These are phyloP conservation scores for Eucalyptus polybractea DNA, from an alignment of 345 rosid genomes.

Conservation along the genomic window DNA sequence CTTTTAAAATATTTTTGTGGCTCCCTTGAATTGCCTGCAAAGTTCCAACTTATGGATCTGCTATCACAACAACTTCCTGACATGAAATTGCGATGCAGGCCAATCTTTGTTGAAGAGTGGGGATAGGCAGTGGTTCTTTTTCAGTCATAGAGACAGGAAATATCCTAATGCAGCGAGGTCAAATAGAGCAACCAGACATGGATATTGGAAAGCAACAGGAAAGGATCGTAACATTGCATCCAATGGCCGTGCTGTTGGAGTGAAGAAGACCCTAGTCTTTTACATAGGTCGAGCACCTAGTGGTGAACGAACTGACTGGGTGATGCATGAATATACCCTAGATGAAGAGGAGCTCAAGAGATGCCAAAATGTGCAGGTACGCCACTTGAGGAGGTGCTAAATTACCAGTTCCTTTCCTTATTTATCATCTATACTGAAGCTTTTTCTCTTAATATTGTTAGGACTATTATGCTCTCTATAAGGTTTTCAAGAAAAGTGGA, in stretches of 20 bases:
- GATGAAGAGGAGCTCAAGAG: constrained; percentile 68
- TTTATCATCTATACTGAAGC: background rate
- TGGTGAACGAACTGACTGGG: constrained; percentile 90
- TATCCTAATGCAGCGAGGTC: constrained; percentile 90
- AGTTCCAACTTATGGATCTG: background rate
- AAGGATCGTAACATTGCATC: constrained; percentile 52
- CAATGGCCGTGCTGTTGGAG: constrained; percentile 48
- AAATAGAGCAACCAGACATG: constrained; percentile 58
- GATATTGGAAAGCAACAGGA: constrained; percentile 95
- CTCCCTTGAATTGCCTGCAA: background rate
- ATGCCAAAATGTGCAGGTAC: constrained; percentile 58
- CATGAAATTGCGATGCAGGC: constrained; percentile 11
- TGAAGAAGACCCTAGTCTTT: constrained; percentile 82
- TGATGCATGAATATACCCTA: constrained; percentile 85
- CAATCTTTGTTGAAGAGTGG: constrained; percentile 59
- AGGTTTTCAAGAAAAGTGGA: constrained; percentile 82
- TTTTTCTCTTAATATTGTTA: background rate
- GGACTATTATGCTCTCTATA: constrained; percentile 73
- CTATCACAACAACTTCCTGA: background rate
- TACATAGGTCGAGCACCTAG: constrained; percentile 75
- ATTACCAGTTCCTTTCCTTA: background rate
- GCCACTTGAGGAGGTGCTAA: background rate
- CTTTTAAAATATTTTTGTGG: background rate
- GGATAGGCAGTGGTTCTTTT: constrained; percentile 92
- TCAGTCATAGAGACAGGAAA: constrained; percentile 73